Evolutionary conservation across 2,329 filamentous ascomycete genomes (phyloP), one percentile per base, ranked within the genome.

Genomic region (Xylaria sp.): DNA sequence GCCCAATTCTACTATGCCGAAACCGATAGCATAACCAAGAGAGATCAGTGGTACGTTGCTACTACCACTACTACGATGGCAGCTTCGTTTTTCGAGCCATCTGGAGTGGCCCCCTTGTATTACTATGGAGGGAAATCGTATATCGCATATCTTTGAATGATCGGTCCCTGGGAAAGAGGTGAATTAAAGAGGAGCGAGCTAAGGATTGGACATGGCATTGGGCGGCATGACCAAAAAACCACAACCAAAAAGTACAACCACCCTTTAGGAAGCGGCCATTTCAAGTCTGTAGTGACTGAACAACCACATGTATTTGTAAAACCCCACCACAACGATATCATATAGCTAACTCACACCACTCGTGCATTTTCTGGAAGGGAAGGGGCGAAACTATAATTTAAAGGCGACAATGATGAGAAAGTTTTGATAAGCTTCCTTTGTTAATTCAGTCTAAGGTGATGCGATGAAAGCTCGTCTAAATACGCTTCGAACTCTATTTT

Each of bases 201-300:
- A 18, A 28, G 51, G 12, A 37, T 37, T 59, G 68, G 73, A 67
- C 67, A 74, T 66, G 72, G 70, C 71, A 67, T 72, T 65, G 58
- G 56, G 39, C 46, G 58, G 46, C 28, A 67, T 62, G 56, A 20
- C 48, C 8, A 55, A 37, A 51, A 37, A 51, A 8, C 34, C 31
- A 9, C 34, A 8, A 1, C 5, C 10, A 44, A 59, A 54, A 48
- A 59, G n/a, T 46, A 64, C 51, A 55, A 50, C 13, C n/a, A 39
- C 34, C 44, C 9, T 13, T 56, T 31, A 23, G 41, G 2, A 15
- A 34, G 9, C 18, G 34, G 44, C 23, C n/a, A 46, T 54, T 48
- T 50, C 39, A 31, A 55, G 23, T 61, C 54, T 34, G 46, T 28
- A 28, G 20, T 59, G 50, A 69, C 59, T n/a, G 18, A 46, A 13